Evolutionary conservation across 345 rosid genomes (phyloP), one percentile per base, ranked within the genome.

Genomic region (Brassica carinata): DNA sequence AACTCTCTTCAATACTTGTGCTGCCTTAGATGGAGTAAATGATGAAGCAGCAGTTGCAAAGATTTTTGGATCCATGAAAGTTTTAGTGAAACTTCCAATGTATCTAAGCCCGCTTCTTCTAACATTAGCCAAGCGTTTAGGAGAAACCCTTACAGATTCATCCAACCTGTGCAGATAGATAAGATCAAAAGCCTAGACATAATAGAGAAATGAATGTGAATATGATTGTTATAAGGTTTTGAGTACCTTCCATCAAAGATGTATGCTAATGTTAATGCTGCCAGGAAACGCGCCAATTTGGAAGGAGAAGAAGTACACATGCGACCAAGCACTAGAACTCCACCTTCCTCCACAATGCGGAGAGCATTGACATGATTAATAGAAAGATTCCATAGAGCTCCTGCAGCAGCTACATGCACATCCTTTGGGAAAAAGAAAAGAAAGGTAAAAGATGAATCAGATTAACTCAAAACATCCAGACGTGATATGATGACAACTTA

Each of bases 311-410:
- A 81, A 18, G 86, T 84, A 81, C 96, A 88, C 8, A 90, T 84
- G 74, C 85, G 83, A 80, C 82, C 88, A 36, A 90, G 90, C 29
- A 90, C 58, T 62, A 83, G 80, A 72, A 90, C 93, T 76, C 97
- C 97, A 18, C 87, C 91, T 89, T 88, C 95, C 82, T 85, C 89
- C 43, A 88, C 91, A 72, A 92, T 90, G 45, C 89, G 87, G 33
- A 90, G 86, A 81, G 95, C 95, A 58, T 90, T 92, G 14, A 87
- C 85, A 15, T 87, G 85, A 78, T 88, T 87, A 73, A 86, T 89
- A 84, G 97, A 89, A 84, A 92, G 95, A 80, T 90, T 92, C 95
- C 94, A 90, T 40, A 92, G 91, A 75, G 97, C 97, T 69, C 95
- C 95, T 0, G 92, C 95, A 17, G 97, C 95, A 33, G 90, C 88